A percentile compares a stretch with the other conserved stretches of the same genome.
Conservation (phyloP, 2,329 filamentous ascomycete genomes). For the Chrysosphaeria jannelii region DNA sequence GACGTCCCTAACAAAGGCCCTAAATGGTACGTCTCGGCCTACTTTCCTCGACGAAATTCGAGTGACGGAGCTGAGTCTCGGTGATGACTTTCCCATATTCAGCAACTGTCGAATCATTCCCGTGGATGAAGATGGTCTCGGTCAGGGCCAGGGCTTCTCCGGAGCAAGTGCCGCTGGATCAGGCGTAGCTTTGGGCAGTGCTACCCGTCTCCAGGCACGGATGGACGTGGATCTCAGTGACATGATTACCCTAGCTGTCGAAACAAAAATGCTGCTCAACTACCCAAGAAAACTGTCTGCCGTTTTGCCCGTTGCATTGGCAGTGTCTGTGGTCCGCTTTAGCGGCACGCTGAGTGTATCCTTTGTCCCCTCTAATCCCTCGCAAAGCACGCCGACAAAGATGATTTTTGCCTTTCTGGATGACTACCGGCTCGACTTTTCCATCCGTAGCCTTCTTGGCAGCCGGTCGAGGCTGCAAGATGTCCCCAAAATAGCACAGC, state of each 20-base stretch:
- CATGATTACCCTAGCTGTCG: constrained; percentile 77
- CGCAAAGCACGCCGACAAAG: constrained; percentile 47
- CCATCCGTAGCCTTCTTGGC: constrained; percentile 49
- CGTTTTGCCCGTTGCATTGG: constrained; percentile 68
- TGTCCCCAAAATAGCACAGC: constrained; percentile 64
- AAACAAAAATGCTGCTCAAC: constrained; percentile 82
- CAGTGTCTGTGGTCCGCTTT: constrained; percentile 78
- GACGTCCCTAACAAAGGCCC: constrained; percentile 48
- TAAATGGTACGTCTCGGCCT: constrained; percentile 68
- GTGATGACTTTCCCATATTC: constrained; percentile 95
- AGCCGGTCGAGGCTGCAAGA: constrained; percentile 56
- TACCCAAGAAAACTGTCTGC: constrained; percentile 77
- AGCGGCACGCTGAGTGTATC: constrained; percentile 83
- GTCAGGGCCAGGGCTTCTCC: constrained; percentile 6
- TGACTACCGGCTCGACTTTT: constrained; percentile 62
- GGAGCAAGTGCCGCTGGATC: constrained; percentile 7
- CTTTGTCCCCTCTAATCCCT: constrained; percentile 51
- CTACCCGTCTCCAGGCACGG: constrained; percentile 49
- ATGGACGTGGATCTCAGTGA: constrained; percentile 96
- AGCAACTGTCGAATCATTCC: constrained; percentile 93
- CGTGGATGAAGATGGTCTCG: constrained; percentile 46
- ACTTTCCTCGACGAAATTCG: constrained; percentile 83
- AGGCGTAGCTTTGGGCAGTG: constrained; percentile 21
- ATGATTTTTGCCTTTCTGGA: constrained; percentile 85
- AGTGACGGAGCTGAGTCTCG: constrained; percentile 76